Percentiles rank a stretch among this genome's conserved stretches.
These are phyloP conservation scores for Celoporthe dispersa DNA, from an alignment of 2,329 filamentous ascomycete genomes.

Conservation along the genomic window DNA sequence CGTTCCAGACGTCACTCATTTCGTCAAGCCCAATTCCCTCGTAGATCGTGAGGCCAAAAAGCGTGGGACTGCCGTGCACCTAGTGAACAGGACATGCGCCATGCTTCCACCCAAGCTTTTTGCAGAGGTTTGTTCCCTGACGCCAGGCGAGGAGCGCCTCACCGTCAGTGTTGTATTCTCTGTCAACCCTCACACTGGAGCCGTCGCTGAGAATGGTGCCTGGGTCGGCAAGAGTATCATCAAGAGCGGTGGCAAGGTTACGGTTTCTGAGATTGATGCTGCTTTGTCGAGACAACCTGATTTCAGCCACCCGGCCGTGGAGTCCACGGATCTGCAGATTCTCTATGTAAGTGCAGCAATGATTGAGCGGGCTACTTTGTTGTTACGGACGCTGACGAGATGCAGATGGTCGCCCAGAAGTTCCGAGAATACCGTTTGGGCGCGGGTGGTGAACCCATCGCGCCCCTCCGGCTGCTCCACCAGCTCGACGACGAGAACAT, in stretches of 20 bases:
- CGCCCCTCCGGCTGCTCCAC: slow-evolving; percentile 85
- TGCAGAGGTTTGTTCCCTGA: slow-evolving; percentile 84
- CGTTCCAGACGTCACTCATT: slow-evolving; percentile 93
- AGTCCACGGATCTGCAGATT: slow-evolving; percentile 77
- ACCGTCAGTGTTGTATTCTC: slow-evolving; percentile 93
- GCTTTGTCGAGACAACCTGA: slow-evolving; percentile 69
- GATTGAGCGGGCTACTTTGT: not conserved
- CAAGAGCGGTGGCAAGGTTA: slow-evolving; percentile 86
- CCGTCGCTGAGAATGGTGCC: slow-evolving; percentile 80
- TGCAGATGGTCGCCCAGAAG: slow-evolving; percentile 77
- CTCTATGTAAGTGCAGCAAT: slow-evolving; percentile 63
- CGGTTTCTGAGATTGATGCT: slow-evolving; percentile 83
- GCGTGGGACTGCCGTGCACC: slow-evolving; percentile 91
- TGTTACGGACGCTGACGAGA: slow-evolving; percentile 32
- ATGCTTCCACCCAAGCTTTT: slow-evolving; percentile 88
- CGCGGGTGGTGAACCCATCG: slow-evolving; percentile 77
- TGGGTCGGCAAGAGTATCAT: slow-evolving; percentile 95
- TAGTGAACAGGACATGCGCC: slow-evolving; percentile 86
- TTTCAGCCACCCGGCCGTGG: slow-evolving; percentile 67
- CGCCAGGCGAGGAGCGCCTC: slow-evolving; percentile 85
- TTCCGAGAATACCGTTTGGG: slow-evolving; percentile 88
- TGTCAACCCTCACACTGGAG: slow-evolving; percentile 79
- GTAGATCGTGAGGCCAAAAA: slow-evolving; percentile 98
- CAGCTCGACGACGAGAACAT: slow-evolving; percentile 98
- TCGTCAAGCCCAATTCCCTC: slow-evolving; percentile 93